phyloP scores from a whole-genome alignment of 2,329 filamentous ascomycete genomes.

The Fusarium neocosmosporiellum region DNA sequence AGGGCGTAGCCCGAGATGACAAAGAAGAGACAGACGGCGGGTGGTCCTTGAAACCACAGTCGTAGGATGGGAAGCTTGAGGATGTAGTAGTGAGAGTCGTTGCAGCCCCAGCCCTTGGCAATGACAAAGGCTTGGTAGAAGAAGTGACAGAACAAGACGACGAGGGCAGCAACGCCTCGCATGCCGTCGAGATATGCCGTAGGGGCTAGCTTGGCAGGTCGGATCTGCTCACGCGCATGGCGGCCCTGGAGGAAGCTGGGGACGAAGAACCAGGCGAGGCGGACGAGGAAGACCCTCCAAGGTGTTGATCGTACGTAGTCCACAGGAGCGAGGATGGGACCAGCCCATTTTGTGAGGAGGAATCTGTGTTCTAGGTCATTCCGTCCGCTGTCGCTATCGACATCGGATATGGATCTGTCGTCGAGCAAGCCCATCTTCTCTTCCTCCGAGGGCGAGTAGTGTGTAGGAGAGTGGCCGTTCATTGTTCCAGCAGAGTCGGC shows the following conservation, averaged over 20 bases:
- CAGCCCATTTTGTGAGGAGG: constrained; percentile 47
- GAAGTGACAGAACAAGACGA: constrained; percentile 69
- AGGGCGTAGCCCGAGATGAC: constrained; percentile 72
- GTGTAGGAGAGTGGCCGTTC: constrained; percentile 52
- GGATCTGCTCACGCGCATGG: constrained; percentile 54
- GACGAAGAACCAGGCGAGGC: constrained; percentile 58
- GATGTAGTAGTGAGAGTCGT: constrained; percentile 56
- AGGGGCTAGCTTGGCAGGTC: constrained; percentile 57
- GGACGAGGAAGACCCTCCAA: constrained; percentile 53
- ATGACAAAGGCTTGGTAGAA: constrained; percentile 64
- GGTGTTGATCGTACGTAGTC: constrained; percentile 48
- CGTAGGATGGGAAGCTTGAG: constrained; percentile 66
- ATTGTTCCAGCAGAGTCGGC: constrained; percentile 44
- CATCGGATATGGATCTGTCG: constrained; percentile 55
- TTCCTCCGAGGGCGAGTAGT: constrained; percentile 51
- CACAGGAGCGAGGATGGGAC: constrained; percentile 44
- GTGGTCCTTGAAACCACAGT: constrained; percentile 65
- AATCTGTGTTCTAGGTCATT: constrained; percentile 53
- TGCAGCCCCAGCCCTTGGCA: constrained; percentile 61
- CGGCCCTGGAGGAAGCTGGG: constrained; percentile 64
- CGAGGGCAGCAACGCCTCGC: constrained; percentile 65
- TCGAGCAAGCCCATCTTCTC: constrained; percentile 60
- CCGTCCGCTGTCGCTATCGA: constrained; percentile 55
- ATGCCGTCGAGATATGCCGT: constrained; percentile 70
- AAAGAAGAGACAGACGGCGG: constrained; percentile 71